These are phyloP conservation scores for Terfezia boudieri DNA, from an alignment of 495 filamentous ascomycete genomes.

Conservation along the genomic window DNA sequence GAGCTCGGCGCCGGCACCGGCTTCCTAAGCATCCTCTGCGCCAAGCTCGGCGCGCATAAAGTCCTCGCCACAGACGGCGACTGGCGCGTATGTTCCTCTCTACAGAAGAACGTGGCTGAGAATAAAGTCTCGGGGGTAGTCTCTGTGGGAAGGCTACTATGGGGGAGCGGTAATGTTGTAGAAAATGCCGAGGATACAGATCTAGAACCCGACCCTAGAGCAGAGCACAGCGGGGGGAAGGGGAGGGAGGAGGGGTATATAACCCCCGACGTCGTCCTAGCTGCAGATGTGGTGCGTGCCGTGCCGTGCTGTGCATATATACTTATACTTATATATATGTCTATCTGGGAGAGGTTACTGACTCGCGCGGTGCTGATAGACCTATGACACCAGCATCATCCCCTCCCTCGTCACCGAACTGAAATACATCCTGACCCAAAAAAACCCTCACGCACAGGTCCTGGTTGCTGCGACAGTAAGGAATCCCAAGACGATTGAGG, in stretches of 20 bases:
- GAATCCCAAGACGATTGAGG: constrained; percentile 38
- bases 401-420: constrained; percentile 36
- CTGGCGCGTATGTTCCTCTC: constrained; percentile 28
- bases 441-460: constrained; percentile 17
- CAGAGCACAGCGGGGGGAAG: too few species aligned
- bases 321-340: too few species aligned
- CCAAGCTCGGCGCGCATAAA: constrained; percentile 39
- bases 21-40: constrained; percentile 60
- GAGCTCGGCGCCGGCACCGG: constrained; percentile 83
- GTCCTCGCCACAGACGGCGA: constrained; percentile 69
- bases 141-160: constrained; percentile 1
- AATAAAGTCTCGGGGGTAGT: constrained; percentile 14
- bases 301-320: too few species aligned
- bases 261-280: too few species aligned
- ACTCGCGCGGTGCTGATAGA: constrained; percentile 21
- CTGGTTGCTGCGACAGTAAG: constrained; percentile 36
- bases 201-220: too few species aligned
- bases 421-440: constrained; percentile 29
- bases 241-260: too few species aligned
- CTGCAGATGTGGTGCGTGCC: too few species aligned
- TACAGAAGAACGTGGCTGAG: constrained; percentile 12
- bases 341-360: too few species aligned
- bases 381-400: constrained; percentile 37
- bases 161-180: too few species aligned
- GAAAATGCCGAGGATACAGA: too few species aligned